Percentiles rank a stretch among this genome's conserved stretches.
phyloP scores from a whole-genome alignment of 257 asterid genomes.

The Penstemon davidsonii region DNA sequence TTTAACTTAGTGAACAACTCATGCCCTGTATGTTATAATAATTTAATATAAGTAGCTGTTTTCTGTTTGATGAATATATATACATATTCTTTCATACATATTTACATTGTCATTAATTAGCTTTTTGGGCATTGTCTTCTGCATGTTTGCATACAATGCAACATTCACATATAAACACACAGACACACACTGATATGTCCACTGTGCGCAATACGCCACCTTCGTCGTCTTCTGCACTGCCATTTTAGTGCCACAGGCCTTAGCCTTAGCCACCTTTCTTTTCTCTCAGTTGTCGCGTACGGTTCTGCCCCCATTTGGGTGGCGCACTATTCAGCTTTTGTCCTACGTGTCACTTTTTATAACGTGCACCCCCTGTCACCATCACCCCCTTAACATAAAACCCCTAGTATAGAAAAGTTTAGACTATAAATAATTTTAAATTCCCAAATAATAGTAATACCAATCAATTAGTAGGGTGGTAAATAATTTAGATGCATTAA shows the following conservation, averaged over 20 bases:
- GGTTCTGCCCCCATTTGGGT: conserved; percentile 35
- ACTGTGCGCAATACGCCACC: conserved; percentile 25
- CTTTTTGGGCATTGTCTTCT: conserved; percentile 28
- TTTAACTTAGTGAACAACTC: neutral
- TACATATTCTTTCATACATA: neutral
- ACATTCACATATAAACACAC: neutral
- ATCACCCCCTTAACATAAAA: neutral
- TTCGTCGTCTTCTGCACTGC: conserved; percentile 10
- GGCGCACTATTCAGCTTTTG: conserved; percentile 32
- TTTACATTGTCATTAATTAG: conserved; percentile 10
- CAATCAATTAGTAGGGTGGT: conserved; percentile 28
- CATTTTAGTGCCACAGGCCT: conserved; percentile 11
- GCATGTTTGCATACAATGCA: conserved; percentile 31
- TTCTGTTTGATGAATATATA: too few species aligned
- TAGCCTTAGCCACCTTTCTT: conserved; percentile 29
- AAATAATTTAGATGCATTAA: conserved; percentile 33
- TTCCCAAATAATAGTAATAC: conserved; percentile 10
- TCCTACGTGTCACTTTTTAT: conserved; percentile 32
- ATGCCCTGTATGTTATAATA: neutral
- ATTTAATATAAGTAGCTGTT: too few species aligned
- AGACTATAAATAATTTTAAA: neutral
- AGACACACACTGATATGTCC: conserved; percentile 32
- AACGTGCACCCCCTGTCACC: neutral
- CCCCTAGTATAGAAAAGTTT: neutral
- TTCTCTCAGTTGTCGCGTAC: conserved; percentile 46